phyloP scores from a whole-genome alignment of 108 stramenopile species.

The Schizochytrium sp. region DNA sequence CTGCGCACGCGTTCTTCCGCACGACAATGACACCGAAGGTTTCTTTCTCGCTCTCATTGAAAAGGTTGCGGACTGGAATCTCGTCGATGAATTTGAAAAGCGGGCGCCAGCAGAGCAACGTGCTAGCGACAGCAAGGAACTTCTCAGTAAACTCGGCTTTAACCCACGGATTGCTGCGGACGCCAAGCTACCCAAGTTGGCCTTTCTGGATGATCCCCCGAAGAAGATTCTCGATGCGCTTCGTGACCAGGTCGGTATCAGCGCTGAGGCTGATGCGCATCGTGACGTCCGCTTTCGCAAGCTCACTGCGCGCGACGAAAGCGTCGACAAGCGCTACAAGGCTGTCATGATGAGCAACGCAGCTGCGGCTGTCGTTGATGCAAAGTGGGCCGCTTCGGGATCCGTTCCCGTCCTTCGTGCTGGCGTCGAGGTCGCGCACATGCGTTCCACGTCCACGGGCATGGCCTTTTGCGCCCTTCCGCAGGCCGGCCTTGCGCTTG shows the following conservation, averaged over 20 bases:
- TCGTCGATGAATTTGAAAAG: neutral
- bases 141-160: neutral
- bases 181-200: neutral
- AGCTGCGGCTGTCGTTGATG: neutral
- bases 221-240: neutral
- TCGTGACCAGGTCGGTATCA: neutral
- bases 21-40: constrained; percentile 31
- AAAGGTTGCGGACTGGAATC: neutral
- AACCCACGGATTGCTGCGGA: neutral
- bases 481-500: neutral
- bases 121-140: neutral
- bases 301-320: neutral
- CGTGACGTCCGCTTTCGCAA: neutral
- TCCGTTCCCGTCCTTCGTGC: neutral
- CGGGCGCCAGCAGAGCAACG: neutral
- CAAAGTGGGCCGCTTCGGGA: neutral
- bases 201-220: neutral
- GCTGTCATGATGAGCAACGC: neutral
- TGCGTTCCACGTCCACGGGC: neutral
- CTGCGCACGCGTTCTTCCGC: constrained; percentile 18
- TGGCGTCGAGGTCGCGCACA: neutral
- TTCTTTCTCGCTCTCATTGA: constrained; percentile 28
- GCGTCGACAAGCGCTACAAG: neutral
- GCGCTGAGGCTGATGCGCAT: neutral
- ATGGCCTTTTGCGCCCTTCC: neutral